Evolutionary conservation across 2,329 filamentous ascomycete genomes (phyloP).

Genomic region (Colletotrichum melonis): DNA sequence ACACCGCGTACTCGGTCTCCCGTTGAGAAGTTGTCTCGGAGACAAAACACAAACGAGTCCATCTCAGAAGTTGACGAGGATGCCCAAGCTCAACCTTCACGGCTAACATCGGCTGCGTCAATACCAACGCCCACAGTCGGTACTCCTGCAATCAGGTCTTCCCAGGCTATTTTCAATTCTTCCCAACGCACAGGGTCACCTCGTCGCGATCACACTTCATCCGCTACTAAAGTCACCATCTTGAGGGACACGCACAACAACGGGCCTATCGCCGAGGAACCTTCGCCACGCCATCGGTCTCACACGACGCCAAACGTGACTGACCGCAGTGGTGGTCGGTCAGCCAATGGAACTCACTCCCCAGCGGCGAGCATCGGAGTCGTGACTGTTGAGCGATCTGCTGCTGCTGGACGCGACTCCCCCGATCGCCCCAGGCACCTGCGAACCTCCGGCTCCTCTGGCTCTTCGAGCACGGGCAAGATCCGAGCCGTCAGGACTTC

Average conservation of each 20-base stretch:
- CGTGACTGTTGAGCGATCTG: constrained; percentile 51
- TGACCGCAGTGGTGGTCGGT: constrained; percentile 37
- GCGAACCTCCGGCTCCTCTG: constrained; percentile 63
- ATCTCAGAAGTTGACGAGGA: constrained; percentile 59
- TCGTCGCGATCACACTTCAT: constrained; percentile 35
- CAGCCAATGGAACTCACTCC: constrained; percentile 16
- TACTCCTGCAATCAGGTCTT: constrained; percentile 22
- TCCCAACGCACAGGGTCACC: constrained; percentile 37
- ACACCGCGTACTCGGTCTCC: constrained; percentile 44
- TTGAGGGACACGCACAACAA: constrained; percentile 44
- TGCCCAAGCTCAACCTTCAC: constrained; percentile 35
- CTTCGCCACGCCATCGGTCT: constrained; percentile 46
- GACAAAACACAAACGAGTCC: constrained; percentile 43
- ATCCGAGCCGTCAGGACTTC: constrained; percentile 67
- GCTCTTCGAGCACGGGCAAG: constrained; percentile 61
- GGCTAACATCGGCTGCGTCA: constrained; percentile 11
- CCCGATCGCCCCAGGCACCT: constrained; percentile 46
- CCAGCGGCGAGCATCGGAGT: constrained; percentile 48
- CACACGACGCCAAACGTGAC: constrained; percentile 27
- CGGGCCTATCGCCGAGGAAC: constrained; percentile 47
- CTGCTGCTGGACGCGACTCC: constrained; percentile 28
- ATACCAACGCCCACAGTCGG: constrained; percentile 20
- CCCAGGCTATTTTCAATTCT: constrained; percentile 39
- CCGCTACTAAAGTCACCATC: constrained; percentile 49
- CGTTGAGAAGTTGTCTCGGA: constrained; percentile 45